Base-by-base conservation (phyloP, 768 basidiomycete genomes). In the button mushroom (Agaricus bisporus) region DNA sequence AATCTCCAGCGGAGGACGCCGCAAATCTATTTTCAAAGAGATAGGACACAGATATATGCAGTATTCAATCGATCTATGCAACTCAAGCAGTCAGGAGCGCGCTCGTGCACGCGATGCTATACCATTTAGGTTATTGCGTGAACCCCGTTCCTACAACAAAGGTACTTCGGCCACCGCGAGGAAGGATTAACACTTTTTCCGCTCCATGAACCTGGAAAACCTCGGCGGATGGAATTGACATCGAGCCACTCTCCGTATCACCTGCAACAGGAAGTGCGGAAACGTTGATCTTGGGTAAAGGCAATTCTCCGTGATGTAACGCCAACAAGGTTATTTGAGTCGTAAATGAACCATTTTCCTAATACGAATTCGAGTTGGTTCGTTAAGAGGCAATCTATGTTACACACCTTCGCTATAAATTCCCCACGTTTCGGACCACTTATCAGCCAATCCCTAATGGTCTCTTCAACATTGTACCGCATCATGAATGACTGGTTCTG, bases 391-490 rank as follows among this genome's bases (percentile, higher is more conserved):
- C 39, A 37, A 53, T 28, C 18, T 17, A 17, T 35, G n/a, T 5
- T 1, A 63, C 82, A 49, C 61, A 90, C 95, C 69, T 72, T 75
- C 2, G 87, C 89, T 15, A 76, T 50, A 61, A 91, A 95, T 59
- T 88, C 87, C 0, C 93, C 94, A 49, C 87, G 82, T 69, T 94
- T 95, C 39, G 78, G 77, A 8, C 95, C 95, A 56, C 91, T 88
- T 8, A 98, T 81, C 3, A 97, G 74, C 95, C 95, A 98, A 59
- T 91, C 88, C 46, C 82, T 83, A 15, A 83, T 77, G 67, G 83
- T 77, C 59, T 92, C 90, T 54, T 89, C 83, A 14, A 97, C 75
- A 58, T 94, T 90, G 63, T 87, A 98, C 36, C 85, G 78, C 68
- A 95, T 75, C 38, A 68, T 62, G 63, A 84, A 86, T 50, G 66